phyloP scores from a whole-genome alignment of 768 basidiomycete species.

The Mycena amicta region DNA sequence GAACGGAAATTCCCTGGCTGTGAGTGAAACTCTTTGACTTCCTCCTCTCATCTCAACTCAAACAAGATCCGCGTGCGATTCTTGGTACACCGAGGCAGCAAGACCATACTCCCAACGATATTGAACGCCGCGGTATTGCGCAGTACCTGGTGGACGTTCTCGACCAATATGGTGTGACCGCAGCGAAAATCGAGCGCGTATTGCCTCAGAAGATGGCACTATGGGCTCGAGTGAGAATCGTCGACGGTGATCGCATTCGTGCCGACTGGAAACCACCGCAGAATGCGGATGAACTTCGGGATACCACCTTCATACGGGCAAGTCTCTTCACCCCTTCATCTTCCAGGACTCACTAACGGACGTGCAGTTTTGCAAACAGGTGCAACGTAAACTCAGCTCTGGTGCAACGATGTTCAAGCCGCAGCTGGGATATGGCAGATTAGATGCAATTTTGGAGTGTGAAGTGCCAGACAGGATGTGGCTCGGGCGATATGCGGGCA shows the following conservation, averaged over 20 bases:
- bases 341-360: no score
- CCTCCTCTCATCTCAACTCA: not conserved
- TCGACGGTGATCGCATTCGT: not conserved
- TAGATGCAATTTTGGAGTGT: not conserved
- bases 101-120: not conserved
- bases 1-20: not conserved
- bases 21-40: not conserved
- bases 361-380: no score
- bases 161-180: not conserved
- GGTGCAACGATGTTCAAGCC: not conserved
- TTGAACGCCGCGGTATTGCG: not conserved
- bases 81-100: not conserved
- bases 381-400: not conserved
- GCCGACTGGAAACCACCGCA: not conserved
- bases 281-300: not conserved
- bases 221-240: not conserved
- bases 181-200: not conserved
- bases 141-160: not conserved
- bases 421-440: not conserved
- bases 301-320: no score
- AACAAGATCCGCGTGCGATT: not conserved
- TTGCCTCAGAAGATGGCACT: not conserved
- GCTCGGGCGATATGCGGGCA: not conserved
- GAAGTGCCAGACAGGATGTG: not conserved
- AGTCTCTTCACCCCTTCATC: no score